A percentile compares a stretch with the other conserved stretches of the same genome.
phyloP scores from a whole-genome alignment of 106 monocot genomes.

The Vanilla planifolia region DNA sequence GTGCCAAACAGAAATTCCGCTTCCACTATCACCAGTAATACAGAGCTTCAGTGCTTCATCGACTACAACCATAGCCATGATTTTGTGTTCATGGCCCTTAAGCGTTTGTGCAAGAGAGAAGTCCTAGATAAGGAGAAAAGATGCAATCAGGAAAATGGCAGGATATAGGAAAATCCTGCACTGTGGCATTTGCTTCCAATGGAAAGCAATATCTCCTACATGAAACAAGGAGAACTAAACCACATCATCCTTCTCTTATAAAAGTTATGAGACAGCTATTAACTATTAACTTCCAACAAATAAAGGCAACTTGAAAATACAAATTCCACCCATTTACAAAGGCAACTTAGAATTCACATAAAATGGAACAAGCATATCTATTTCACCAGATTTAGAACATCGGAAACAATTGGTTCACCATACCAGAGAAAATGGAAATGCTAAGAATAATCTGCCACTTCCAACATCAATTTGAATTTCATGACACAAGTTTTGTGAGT shows the following conservation, averaged over 20 bases:
- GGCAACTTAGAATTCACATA: background rate
- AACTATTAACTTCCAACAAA: background rate
- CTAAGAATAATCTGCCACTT: background rate
- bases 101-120: constrained; percentile 67
- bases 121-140: constrained; percentile 35
- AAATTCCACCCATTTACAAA: constrained; percentile 5
- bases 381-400: background rate
- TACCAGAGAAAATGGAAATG: background rate
- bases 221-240: background rate
- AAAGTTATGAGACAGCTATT: background rate
- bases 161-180: background rate
- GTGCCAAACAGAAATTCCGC: constrained; percentile 71
- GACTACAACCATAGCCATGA: constrained; percentile 58
- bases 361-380: background rate
- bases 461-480: too few relatives aligned
- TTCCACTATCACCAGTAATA: constrained; percentile 75
- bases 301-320: background rate
- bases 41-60: constrained; percentile 42
- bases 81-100: constrained; percentile 69
- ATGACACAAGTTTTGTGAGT: too few relatives aligned
- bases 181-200: background rate
- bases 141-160: background rate
- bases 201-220: background rate
- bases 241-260: background rate
- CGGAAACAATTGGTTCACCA: background rate